A percentile compares a stretch with the other conserved stretches of the same genome.
Conservation (phyloP, 164 flowering plant species). For the Nelumbo lutea region DNA sequence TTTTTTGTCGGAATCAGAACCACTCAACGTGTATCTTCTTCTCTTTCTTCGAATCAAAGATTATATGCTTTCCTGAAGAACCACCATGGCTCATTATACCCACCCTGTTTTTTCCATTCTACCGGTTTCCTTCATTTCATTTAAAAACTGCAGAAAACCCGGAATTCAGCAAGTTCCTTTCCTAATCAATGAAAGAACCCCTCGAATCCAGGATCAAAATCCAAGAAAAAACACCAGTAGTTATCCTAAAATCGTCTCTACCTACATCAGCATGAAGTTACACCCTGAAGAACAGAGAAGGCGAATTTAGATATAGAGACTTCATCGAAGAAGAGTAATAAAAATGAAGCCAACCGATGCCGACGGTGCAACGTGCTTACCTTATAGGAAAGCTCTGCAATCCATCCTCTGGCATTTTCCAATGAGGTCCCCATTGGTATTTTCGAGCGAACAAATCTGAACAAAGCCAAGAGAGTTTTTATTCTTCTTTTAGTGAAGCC, state of each 20-base stretch:
- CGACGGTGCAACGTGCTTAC: background rate
- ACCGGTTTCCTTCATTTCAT: slow-evolving; percentile 42
- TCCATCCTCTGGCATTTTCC: background rate
- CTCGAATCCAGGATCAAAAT: slow-evolving; percentile 2
- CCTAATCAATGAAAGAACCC: background rate
- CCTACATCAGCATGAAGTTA: background rate
- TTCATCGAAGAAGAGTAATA: background rate
- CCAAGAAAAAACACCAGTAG: background rate
- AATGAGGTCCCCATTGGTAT: background rate
- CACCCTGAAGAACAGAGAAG: background rate
- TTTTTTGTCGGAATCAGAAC: slow-evolving; percentile 51
- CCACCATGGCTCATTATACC: slow-evolving; percentile 21
- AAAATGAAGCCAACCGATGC: background rate
- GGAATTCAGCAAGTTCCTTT: slow-evolving; percentile 2
- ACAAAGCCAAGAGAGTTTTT: too few relatives aligned
- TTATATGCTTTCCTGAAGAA: slow-evolving; percentile 22
- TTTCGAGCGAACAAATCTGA: background rate
- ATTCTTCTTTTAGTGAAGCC: too few relatives aligned
- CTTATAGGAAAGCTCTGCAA: background rate
- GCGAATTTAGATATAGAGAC: background rate
- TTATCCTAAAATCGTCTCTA: background rate
- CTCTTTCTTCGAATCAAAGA: slow-evolving; percentile 33
- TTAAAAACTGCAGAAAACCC: slow-evolving; percentile 15
- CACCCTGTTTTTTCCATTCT: slow-evolving; percentile 40
- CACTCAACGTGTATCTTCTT: slow-evolving; percentile 33